Percentiles rank a stretch among this genome's conserved stretches.
phyloP scores from a whole-genome alignment of 495 filamentous ascomycete species.

The Annulohypoxylon bovei region DNA sequence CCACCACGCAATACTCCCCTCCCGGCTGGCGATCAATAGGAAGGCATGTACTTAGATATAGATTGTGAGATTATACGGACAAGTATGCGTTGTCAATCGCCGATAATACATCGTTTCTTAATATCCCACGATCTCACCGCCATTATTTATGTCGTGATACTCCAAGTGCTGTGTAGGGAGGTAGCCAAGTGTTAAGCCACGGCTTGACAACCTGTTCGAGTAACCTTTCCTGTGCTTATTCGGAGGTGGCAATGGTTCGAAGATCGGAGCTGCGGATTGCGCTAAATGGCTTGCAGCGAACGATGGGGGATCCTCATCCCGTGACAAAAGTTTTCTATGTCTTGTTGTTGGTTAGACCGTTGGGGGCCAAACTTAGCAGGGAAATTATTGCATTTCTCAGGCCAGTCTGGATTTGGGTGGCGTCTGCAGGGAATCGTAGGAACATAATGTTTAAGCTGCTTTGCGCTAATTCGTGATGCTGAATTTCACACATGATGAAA shows the following conservation, averaged over 20 bases:
- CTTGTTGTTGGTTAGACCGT: neutral
- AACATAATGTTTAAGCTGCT: neutral
- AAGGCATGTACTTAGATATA: neutral
- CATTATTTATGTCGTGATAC: slow-evolving; percentile 22
- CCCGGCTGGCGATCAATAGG: neutral
- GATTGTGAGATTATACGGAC: neutral
- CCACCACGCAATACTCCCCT: neutral
- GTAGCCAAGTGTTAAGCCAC: neutral
- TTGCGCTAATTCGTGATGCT: neutral
- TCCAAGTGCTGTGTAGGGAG: neutral
- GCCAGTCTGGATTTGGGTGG: slow-evolving; percentile 3
- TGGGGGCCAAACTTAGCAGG: slow-evolving; percentile 27
- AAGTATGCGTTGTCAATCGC: neutral
- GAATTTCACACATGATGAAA: neutral
- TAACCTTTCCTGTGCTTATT: neutral
- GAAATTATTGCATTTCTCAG: slow-evolving; percentile 13
- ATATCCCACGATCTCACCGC: slow-evolving; percentile 19
- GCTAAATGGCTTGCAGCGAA: neutral
- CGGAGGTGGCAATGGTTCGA: slow-evolving; percentile 6
- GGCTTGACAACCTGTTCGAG: neutral
- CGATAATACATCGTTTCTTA: neutral
- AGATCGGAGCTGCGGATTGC: neutral
- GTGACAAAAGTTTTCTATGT: slow-evolving; percentile 16
- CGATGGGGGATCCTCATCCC: neutral
- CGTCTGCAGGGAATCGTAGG: slow-evolving; percentile 13